Conservation (phyloP, 2,329 filamentous ascomycete species). For the Karstenula rhodostoma region DNA sequence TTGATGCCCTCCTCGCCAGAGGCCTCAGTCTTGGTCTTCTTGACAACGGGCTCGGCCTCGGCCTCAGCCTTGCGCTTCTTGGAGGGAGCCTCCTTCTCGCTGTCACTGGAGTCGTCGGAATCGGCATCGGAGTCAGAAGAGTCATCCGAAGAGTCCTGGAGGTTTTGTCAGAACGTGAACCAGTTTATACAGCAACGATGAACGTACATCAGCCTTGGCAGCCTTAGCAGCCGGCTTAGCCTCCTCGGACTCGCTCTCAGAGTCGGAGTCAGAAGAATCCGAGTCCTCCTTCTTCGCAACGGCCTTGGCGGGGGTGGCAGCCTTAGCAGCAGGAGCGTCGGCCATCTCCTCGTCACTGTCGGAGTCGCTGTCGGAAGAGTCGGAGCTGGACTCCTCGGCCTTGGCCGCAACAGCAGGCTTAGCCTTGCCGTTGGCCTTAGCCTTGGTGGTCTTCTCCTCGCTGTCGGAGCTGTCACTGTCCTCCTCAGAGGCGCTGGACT, state of each 20-base stretch:
- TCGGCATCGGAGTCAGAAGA: conserved; percentile 45
- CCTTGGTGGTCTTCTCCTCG: conserved; percentile 44
- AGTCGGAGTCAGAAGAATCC: conserved; percentile 34
- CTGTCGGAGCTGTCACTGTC: conserved; percentile 28
- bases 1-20: conserved; percentile 58
- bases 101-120: conserved; percentile 43
- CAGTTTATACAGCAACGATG: background rate
- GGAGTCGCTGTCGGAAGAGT: conserved; percentile 33
- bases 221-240: conserved; percentile 33
- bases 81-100: conserved; percentile 53
- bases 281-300: conserved; percentile 31
- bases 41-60: conserved; percentile 61
- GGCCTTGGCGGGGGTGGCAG: conserved; percentile 26
- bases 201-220: conserved; percentile 30
- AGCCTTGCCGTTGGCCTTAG: conserved; percentile 45
- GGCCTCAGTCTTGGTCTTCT: conserved; percentile 73
- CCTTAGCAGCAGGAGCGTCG: conserved; percentile 17
- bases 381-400: conserved; percentile 49
- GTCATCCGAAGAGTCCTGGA: conserved; percentile 38
- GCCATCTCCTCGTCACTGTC: conserved; percentile 39
- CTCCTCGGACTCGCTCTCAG: conserved; percentile 28
- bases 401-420: conserved; percentile 38
- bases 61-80: conserved; percentile 75
- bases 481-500: conserved; percentile 28
- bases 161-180: conserved; percentile 22